A percentile compares a stretch with the other conserved stretches of the same genome.
These are phyloP conservation scores for Cystofilobasidium macerans DNA, from an alignment of 768 basidiomycete genomes.

Conservation along the genomic window DNA sequence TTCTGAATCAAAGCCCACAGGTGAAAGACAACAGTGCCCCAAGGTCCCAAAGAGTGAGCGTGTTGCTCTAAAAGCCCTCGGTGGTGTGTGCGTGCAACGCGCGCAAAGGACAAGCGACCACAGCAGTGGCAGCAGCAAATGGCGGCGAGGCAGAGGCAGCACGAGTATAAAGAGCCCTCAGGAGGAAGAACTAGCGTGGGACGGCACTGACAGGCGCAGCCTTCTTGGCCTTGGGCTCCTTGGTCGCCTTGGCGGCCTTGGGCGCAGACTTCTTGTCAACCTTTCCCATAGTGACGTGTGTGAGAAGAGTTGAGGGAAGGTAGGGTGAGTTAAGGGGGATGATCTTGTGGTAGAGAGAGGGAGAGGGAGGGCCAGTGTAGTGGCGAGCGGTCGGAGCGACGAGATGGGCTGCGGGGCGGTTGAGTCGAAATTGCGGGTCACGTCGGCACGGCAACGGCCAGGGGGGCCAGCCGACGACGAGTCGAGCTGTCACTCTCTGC, in stretches of 20 bases:
- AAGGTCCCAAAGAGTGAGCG: slow-evolving; percentile 28
- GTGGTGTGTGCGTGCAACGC: too few relatives aligned
- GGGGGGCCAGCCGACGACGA: neutral
- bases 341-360: neutral
- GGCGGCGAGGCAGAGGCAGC: neutral
- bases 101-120: too few relatives aligned
- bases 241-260: slow-evolving; percentile 32
- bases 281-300: neutral
- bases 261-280: slow-evolving; percentile 2
- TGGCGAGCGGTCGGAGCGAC: too few relatives aligned
- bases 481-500: neutral
- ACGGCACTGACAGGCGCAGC: slow-evolving; percentile 1
- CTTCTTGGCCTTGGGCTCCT: slow-evolving; percentile 20
- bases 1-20: neutral
- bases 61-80: neutral
- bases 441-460: neutral
- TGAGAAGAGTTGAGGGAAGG: neutral
- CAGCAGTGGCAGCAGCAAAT: too few relatives aligned
- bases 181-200: neutral
- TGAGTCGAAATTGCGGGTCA: neutral
- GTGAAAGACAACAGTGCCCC: slow-evolving; percentile 21
- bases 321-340: neutral
- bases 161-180: too few relatives aligned
- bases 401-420: neutral
- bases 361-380: too few relatives aligned